phyloP scores from a whole-genome alignment of 2,329 filamentous ascomycete species.

The Mycosphaerella arachidis region DNA sequence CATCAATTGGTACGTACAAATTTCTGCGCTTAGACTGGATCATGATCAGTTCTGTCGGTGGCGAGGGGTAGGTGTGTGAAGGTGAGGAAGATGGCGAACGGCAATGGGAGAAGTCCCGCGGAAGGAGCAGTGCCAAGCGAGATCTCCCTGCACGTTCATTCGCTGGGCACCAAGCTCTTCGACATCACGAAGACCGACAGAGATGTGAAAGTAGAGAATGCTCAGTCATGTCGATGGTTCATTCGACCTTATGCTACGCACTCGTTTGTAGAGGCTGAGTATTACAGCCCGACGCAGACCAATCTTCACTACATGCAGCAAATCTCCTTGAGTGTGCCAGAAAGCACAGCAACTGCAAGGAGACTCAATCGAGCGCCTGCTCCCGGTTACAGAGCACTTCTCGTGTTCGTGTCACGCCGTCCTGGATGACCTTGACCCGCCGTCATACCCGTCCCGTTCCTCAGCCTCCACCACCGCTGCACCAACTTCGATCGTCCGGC shows the following conservation, averaged over 20 bases:
- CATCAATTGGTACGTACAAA: too few relatives aligned
- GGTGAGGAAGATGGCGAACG: too few relatives aligned
- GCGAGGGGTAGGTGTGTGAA: too few relatives aligned
- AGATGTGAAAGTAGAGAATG: not conserved
- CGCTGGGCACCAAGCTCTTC: not conserved
- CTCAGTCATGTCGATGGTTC: not conserved
- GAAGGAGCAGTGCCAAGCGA: not conserved
- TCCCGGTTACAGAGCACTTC: not conserved
- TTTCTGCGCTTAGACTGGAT: too few relatives aligned
- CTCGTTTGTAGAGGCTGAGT: not conserved
- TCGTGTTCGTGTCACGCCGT: slow-evolving; percentile 4
- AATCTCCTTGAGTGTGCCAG: slow-evolving; percentile 1
- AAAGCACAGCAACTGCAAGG: slow-evolving; percentile 4
- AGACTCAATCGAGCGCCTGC: not conserved
- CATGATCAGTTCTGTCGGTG: too few relatives aligned
- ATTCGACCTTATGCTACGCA: slow-evolving; percentile 1
- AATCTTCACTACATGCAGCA: slow-evolving; percentile 6
- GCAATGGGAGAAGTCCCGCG: not conserved
- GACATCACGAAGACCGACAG: not conserved
- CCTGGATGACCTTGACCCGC: slow-evolving; percentile 12
- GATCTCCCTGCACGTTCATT: not conserved
- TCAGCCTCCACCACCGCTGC: slow-evolving; percentile 11
- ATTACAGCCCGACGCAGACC: not conserved
- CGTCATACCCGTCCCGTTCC: slow-evolving; percentile 8
- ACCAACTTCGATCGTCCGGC: slow-evolving; percentile 25